Percentiles rank a stretch among this genome's conserved stretches.
phyloP scores from a whole-genome alignment of 73 alveolate genomes.

The Tetrahymena malaccensis region DNA sequence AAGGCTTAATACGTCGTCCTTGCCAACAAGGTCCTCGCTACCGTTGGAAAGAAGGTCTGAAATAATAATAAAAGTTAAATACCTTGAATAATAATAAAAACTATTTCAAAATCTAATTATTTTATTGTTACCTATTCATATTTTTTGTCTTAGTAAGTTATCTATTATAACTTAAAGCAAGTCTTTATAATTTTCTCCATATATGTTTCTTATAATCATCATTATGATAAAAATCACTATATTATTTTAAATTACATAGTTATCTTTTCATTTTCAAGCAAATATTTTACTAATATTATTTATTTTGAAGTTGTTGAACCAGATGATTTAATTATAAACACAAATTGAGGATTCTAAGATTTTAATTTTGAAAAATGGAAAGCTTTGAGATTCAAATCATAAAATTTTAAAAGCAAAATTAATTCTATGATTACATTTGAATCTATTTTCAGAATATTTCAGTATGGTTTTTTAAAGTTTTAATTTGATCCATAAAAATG shows the following conservation, averaged over 20 bases:
- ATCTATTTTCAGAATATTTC: neutral
- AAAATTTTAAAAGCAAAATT: neutral
- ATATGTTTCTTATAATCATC: neutral
- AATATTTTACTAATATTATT: neutral
- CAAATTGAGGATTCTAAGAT: no score
- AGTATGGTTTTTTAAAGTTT: no score
- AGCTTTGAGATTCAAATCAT: no score
- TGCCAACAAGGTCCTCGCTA: constrained; percentile 53
- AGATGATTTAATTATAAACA: no score
- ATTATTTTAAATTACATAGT: no score
- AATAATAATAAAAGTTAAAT: neutral
- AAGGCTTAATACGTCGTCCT: constrained; percentile 64
- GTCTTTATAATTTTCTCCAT: neutral
- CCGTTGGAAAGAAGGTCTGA: constrained; percentile 36
- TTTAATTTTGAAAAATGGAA: neutral
- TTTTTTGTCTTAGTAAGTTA: neutral
- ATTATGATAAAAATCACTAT: no score
- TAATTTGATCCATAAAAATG: neutral
- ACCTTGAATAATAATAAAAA: neutral
- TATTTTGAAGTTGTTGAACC: no score
- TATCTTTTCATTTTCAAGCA: neutral
- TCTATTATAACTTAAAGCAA: neutral
- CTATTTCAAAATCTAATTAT: neutral
- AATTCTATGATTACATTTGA: neutral
- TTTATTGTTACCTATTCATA: neutral